Evolutionary conservation across 2,329 filamentous ascomycete species (phyloP), one percentile per base, ranked within the genome.

Genomic region (Trichoderma breve): DNA sequence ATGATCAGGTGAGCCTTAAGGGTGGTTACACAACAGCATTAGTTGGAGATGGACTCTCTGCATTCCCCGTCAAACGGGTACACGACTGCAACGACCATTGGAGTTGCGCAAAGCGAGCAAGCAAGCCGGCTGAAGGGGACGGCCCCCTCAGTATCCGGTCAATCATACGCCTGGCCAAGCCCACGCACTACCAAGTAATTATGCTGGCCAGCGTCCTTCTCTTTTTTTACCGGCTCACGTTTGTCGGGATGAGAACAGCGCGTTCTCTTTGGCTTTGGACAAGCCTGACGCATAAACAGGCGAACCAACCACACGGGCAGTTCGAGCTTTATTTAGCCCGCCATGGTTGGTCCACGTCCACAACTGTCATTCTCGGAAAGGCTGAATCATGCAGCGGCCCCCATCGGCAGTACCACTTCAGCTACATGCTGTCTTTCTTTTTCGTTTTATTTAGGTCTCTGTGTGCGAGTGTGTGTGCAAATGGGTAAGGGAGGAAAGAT

Each of bases 301-400:
- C 24, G 32, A 58, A 67, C 39, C 64, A 30, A 18, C 51, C 12
- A 28, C 34, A 30, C 26, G 32, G n/a, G 24, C 57, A n/a, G 9
- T 15, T 39, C 24, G 32, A 53, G 15, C 32, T 43, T 15, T 67
- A 26, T 62, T n/a, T 21, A 43, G 5, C 15, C n/a, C 15, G 21
- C 32, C 8, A 58, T 67, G 64, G 64, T 58, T 67, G 51, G 64
- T 39, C 53, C 64, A 58, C 51, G 26, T 67, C 64, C 32, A 67
- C 64, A 30, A 58, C 51, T 15, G 51, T 34, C 51, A 67, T 58
- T 67, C 51, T 34, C 26, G 64, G 9, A 66, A 14, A 67, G 51
- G 32, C 60, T 47, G 51, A 43, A 43, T 32, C 53, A 32, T 43
- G 51, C 64, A 30, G 12, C 24, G 34, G 51, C 64, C 64, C 51